phyloP scores from a whole-genome alignment of 768 basidiomycete genomes.

The Pholiota molesta region DNA sequence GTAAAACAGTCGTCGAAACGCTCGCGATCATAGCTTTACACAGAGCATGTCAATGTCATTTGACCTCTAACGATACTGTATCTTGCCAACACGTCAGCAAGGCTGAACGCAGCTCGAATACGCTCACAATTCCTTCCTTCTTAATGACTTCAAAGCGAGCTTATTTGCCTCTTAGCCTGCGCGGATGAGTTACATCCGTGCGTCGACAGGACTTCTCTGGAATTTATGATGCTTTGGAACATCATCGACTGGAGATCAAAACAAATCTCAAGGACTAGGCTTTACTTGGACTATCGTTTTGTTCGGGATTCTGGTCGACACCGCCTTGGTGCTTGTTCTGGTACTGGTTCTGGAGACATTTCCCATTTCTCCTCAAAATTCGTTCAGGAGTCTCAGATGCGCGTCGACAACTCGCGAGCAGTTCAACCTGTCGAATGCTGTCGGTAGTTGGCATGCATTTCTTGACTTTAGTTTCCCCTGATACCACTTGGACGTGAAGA shows the following conservation, averaged over 20 bases:
- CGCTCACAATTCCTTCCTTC: not conserved
- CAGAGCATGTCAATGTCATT: constrained; percentile 1
- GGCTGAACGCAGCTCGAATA: constrained; percentile 1
- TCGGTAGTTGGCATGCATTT: constrained; percentile 5
- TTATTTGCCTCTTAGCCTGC: constrained; percentile 18
- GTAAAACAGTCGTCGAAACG: not conserved
- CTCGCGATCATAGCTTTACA: not conserved
- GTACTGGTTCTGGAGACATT: not conserved
- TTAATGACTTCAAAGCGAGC: constrained; percentile 3
- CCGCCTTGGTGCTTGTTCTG: not conserved
- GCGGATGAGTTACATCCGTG: constrained; percentile 21
- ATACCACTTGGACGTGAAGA: constrained; percentile 4
- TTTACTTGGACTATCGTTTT: not conserved
- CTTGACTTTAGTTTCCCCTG: not conserved
- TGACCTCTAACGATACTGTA: not conserved
- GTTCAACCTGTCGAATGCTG: constrained; percentile 5
- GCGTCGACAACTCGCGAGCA: not conserved
- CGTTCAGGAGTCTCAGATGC: not conserved
- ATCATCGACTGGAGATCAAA: not conserved
- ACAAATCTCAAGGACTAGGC: not conserved
- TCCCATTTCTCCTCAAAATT: not conserved
- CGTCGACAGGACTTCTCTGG: constrained; percentile 2
- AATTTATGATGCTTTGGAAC: constrained; percentile 2
- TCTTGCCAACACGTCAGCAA: constrained; percentile 9
- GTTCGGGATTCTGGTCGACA: no score